Evolutionary conservation across 2,329 filamentous ascomycete genomes (phyloP).

Genomic region (Ilyonectria destructans): DNA sequence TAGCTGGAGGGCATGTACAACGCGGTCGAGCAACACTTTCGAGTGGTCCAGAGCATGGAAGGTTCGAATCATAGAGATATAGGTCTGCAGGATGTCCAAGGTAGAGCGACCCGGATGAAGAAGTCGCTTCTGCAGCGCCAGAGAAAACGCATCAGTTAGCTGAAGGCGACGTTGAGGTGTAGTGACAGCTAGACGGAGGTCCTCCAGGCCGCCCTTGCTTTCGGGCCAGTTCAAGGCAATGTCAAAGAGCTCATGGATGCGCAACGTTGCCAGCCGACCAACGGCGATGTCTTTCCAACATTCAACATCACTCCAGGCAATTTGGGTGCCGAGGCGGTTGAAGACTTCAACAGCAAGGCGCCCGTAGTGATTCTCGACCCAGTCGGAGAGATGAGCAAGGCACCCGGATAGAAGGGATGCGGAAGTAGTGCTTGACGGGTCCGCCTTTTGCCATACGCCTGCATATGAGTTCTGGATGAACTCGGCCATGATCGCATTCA

Average conservation of each 20-base stretch:
- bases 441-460: conserved; percentile 69
- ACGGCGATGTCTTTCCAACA: conserved; percentile 82
- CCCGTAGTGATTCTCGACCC: conserved; percentile 79
- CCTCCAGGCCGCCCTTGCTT: conserved; percentile 80
- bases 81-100: conserved; percentile 81
- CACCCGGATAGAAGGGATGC: conserved; percentile 65
- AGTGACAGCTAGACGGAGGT: conserved; percentile 80
- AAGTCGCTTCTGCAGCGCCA: conserved; percentile 76
- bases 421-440: conserved; percentile 34
- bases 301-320: conserved; percentile 72
- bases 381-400: conserved; percentile 73
- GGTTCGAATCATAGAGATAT: conserved; percentile 84
- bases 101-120: conserved; percentile 85
- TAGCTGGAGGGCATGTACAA: conserved; percentile 81
- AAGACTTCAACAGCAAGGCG: conserved; percentile 77
- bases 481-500: conserved; percentile 76
- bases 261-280: conserved; percentile 77
- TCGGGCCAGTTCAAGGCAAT: conserved; percentile 84
- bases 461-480: conserved; percentile 76
- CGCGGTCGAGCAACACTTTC: conserved; percentile 82
- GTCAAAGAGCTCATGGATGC: conserved; percentile 83
- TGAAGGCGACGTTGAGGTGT: conserved; percentile 79
- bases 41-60: conserved; percentile 84
- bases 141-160: conserved; percentile 79
- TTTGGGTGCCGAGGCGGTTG: conserved; percentile 60